Conservation (phyloP, 2,329 filamentous ascomycete genomes). For the Pyrenochaeta sp. region DNA sequence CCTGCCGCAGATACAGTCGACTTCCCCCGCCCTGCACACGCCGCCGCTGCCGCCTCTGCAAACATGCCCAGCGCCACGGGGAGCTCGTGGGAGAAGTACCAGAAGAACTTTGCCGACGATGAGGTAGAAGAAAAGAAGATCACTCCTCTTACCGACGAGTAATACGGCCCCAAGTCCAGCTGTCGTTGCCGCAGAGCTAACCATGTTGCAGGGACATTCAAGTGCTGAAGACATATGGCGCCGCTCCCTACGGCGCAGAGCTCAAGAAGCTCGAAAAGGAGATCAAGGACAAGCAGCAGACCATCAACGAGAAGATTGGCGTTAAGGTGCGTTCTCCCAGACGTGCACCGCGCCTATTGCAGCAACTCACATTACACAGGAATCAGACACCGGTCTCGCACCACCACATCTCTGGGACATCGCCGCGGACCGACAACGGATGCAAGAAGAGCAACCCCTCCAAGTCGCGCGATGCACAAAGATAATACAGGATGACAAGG, state of each 20-base stretch:
- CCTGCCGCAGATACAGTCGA: constrained; percentile 4
- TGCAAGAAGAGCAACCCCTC: constrained; percentile 96
- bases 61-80: constrained; percentile 93
- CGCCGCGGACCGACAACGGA: constrained; percentile 95
- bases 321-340: constrained; percentile 25
- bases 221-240: constrained; percentile 98
- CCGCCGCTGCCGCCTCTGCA: constrained; percentile 30
- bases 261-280: constrained; percentile 98
- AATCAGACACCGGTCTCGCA: constrained; percentile 97
- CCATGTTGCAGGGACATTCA: constrained; percentile 81
- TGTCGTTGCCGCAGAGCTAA: constrained; percentile 36
- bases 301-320: constrained; percentile 98
- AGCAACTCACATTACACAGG: constrained; percentile 59
- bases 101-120: constrained; percentile 95
- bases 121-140: constrained; percentile 99
- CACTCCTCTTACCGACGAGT: constrained; percentile 95
- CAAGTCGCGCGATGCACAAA: constrained; percentile 98
- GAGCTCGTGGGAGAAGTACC: constrained; percentile 97
- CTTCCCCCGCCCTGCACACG: constrained; percentile 6
- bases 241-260: constrained; percentile 90
- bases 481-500: constrained; percentile 97
- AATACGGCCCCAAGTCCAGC: constrained; percentile 49
- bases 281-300: constrained; percentile 98
- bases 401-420: constrained; percentile 99
- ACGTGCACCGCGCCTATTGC: neutral